Evolutionary conservation across 352 stramenopile species (phyloP), one percentile per base, ranked within the genome.

Genomic region (Phytophthora sp.): DNA sequence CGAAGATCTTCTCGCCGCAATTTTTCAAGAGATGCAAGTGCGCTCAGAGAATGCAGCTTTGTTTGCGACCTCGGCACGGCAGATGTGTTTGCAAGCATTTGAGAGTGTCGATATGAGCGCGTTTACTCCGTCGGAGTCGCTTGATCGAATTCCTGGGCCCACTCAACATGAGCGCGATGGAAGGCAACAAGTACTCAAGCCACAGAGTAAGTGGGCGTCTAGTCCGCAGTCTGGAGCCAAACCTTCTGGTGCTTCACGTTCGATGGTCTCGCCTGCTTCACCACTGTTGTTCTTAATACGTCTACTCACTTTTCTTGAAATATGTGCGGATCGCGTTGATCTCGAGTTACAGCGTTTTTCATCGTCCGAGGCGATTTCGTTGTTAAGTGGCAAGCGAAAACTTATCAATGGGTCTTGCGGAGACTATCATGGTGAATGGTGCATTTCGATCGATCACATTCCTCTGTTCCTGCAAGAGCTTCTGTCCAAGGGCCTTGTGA

Each of bases 1-100:
- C 12, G 44, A 69, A 8, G 77, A 82, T 24, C 37, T 79, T 5
- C 28, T 83, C 11, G 51, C 67, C 18, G 70, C 66, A n/a, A 74
- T 87, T 26, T 87, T 87, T 13, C 23, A 71, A 21, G 66, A 83
- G 34, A 82, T 85, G 72, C 66, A 75, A 34, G 67, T 80, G 18
- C 50, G 52, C 6, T 41, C 67, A 3, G 63, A 83, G 31, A 87
- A 74, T 50, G 37, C 46, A 18, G 30, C 35, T 0, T 46, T 70
- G 4, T 73, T 87, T 46, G 18, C 45, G 15, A n/a, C 35, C 5
- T 58, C 74, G 2, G 48, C 62, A 6, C 46, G 23, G 6, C 55
- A 66, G 23, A 51, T 74, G 46, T 74, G 55, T 8, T 15, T 28
- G 1, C 46, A 71, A 51, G 50, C 58, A 34, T 79, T 83, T 13